Evolutionary conservation across 2,329 filamentous ascomycete species (phyloP), one percentile per base, ranked within the genome.

Genomic region (Penicillium vulpinum): DNA sequence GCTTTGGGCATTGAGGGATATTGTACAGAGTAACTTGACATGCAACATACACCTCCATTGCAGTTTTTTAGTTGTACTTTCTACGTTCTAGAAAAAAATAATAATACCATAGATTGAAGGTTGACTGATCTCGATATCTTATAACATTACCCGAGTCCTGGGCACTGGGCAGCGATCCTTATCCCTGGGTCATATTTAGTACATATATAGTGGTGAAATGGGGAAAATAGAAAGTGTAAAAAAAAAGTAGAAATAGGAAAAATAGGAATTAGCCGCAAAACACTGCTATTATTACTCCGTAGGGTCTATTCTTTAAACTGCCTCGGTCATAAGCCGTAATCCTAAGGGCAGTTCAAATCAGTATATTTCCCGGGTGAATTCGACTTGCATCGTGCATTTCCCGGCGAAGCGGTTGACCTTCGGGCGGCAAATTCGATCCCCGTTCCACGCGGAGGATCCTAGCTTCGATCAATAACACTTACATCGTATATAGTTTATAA

Each of bases 371-470:
- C 36, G 38, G 36, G 13, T 31, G 51, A 51, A 50, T 51, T 33
- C 24, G 7, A 51, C 36, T 51, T 51, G 47, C 53, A 55, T 51
- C 47, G 53, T 22, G 38, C 31, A 51, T 57, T 48, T 54, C 50
- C 54, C 54, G 44, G 54, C 18, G 54, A 57, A 43, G 44, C 15
- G 54, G 54, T 57, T 57, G 54, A 57, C 54, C 54, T 57, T 53
- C 54, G 48, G 48, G 48, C 48, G 54, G 54, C 49, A 53, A 52
- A n/a, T 53, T 24, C 29, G 50, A 47, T 54, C 54, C 54, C 54
- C 54, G 54, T 57, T 57, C 54, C 54, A 57, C 54, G 54, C 54
- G 54, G 50, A 50, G 43, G 43, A 46, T 45, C 54, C 54, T 56
- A 52, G 54, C 54, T 56, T 56, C 54, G 54, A 56, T 56, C 48